A percentile compares a stretch with the other conserved stretches of the same genome.
Conservation (phyloP, 352 stramenopile genomes). For the Phytophthora cajani region DNA sequence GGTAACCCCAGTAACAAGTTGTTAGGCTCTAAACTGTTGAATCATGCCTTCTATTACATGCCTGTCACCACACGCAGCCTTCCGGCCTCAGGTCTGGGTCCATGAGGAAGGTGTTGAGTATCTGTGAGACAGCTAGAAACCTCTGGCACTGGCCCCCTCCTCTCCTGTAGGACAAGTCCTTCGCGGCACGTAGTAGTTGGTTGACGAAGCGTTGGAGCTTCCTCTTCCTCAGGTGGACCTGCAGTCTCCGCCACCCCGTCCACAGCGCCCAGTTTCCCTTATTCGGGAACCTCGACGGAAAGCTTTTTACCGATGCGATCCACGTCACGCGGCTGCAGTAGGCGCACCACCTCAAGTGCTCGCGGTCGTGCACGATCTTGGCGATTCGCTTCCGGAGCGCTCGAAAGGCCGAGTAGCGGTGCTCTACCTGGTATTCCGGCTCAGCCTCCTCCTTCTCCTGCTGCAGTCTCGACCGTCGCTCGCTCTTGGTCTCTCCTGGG, state of each 20-base stretch:
- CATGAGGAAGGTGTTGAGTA: slow-evolving; percentile 67
- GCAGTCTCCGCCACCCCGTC: slow-evolving; percentile 26
- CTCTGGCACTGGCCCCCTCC: slow-evolving; percentile 47
- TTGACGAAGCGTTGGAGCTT: slow-evolving; percentile 55
- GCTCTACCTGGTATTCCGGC: slow-evolving; percentile 54
- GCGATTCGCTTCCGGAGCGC: slow-evolving; percentile 46
- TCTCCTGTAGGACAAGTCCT: slow-evolving; percentile 57
- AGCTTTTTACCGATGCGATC: slow-evolving; percentile 42
- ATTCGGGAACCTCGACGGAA: slow-evolving; percentile 52
- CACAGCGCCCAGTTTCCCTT: slow-evolving; percentile 18
- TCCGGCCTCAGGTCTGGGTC: slow-evolving; percentile 39
- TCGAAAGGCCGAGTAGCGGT: slow-evolving; percentile 70
- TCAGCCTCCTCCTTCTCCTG: slow-evolving; percentile 31
- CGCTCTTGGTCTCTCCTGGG: slow-evolving; percentile 27
- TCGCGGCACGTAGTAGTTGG: slow-evolving; percentile 44
- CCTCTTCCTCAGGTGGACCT: slow-evolving; percentile 36
- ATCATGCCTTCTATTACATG: slow-evolving; percentile 14
- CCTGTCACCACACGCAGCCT: slow-evolving; percentile 22
- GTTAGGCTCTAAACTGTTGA: no score
- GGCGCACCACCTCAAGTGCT: slow-evolving; percentile 57
- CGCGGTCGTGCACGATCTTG: slow-evolving; percentile 32
- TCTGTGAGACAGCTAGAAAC: slow-evolving; percentile 57
- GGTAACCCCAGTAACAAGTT: no score
- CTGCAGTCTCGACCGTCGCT: slow-evolving; percentile 24
- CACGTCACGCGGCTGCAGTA: slow-evolving; percentile 61